These are phyloP conservation scores for Rhodotorula sp. DNA, from an alignment of 1,284 basidiomycete species.

Conservation along the genomic window DNA sequence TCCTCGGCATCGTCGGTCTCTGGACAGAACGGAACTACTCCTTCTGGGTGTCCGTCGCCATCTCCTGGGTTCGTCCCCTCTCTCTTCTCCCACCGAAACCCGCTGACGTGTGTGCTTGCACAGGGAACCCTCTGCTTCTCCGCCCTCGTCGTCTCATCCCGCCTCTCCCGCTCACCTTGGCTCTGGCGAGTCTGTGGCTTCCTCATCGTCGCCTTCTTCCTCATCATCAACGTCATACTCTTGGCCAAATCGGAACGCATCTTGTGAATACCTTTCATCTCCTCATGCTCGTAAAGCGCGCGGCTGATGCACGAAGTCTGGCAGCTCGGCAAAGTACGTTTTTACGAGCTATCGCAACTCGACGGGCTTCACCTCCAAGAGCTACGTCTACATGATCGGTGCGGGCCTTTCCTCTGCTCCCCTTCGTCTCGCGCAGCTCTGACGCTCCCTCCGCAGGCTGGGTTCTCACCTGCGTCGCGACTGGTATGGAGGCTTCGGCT, in stretches of 20 bases:
- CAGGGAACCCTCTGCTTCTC: constrained; percentile 38
- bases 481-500: constrained; percentile 41
- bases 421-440: not conserved
- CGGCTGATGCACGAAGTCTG: no score
- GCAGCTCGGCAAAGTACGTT: constrained; percentile 37
- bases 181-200: constrained; percentile 40
- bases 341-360: constrained; percentile 41
- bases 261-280: no score
- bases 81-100: not conserved
- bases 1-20: constrained; percentile 40
- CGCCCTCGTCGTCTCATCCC: constrained; percentile 35
- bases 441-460: not conserved
- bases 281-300: no score
- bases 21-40: constrained; percentile 30
- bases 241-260: constrained; percentile 27
- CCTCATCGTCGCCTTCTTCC: constrained; percentile 28
- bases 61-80: constrained; percentile 34
- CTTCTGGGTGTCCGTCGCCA: constrained; percentile 34
- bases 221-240: constrained; percentile 37
- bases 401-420: constrained; percentile 1
- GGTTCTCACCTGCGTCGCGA: constrained; percentile 41
- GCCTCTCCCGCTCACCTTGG: constrained; percentile 39
- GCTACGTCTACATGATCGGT: constrained; percentile 45
- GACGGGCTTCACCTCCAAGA: constrained; percentile 36
- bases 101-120: not conserved